Conservation (phyloP, 345 rosid genomes). For the Turritis glabra region DNA sequence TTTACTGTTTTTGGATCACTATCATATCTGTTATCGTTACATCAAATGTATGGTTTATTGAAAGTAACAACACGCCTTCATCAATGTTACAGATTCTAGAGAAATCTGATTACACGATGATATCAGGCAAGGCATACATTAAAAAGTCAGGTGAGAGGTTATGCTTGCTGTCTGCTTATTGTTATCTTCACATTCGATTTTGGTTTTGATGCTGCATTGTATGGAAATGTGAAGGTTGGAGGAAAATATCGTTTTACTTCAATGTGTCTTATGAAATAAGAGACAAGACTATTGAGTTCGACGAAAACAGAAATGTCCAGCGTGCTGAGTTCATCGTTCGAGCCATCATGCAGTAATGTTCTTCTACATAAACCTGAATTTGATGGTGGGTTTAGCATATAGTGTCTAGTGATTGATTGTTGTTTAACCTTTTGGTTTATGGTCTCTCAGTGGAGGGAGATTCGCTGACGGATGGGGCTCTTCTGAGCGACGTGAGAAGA, state of each 20-base stretch:
- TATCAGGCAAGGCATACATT: slow-evolving; percentile 82
- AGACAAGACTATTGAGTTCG: slow-evolving; percentile 88
- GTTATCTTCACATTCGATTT: background rate
- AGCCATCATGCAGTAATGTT: slow-evolving; percentile 87
- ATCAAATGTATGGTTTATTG: background rate
- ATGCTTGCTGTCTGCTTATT: background rate
- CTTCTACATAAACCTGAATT: slow-evolving; percentile 3
- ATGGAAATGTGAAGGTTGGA: slow-evolving; percentile 71
- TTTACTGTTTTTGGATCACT: background rate
- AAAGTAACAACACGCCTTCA: slow-evolving; percentile 15
- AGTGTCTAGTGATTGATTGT: background rate
- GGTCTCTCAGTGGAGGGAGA: slow-evolving; percentile 60
- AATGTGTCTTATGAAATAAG: slow-evolving; percentile 82
- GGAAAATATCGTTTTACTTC: slow-evolving; percentile 95
- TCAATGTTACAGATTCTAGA: slow-evolving; percentile 72
- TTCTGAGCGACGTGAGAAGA: slow-evolving; percentile 86
- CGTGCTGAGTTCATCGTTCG: slow-evolving; percentile 89
- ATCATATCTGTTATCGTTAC: background rate
- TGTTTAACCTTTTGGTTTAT: slow-evolving; percentile 18
- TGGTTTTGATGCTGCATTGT: slow-evolving; percentile 21
- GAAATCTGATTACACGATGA: slow-evolving; percentile 82
- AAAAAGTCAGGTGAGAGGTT: slow-evolving; percentile 76
- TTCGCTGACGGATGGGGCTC: slow-evolving; percentile 98
- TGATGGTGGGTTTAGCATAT: background rate
- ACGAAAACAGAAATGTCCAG: slow-evolving; percentile 84